Evolutionary conservation across 495 filamentous ascomycete species (phyloP).

Genomic region (Aspergillus homomorphus): DNA sequence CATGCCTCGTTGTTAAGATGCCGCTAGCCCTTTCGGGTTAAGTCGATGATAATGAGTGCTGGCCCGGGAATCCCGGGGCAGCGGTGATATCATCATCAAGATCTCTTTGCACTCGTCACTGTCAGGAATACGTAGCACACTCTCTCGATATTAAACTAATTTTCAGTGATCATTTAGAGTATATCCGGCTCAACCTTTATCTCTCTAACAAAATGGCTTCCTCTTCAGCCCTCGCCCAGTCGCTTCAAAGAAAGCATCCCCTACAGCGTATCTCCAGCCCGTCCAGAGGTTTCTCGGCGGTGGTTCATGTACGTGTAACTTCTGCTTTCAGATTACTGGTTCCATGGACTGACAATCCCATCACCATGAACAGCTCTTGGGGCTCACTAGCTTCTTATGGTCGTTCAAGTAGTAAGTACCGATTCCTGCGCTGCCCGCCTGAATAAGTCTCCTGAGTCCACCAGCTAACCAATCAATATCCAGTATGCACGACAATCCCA

Average conservation of each 20-base stretch:
- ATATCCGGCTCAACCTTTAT: background rate
- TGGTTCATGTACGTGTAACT: slow-evolving; percentile 58
- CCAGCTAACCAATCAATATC: background rate
- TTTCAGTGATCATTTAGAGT: too few species aligned
- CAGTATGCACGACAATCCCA: slow-evolving; percentile 47
- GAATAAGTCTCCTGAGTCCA: slow-evolving; percentile 8
- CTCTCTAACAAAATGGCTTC: slow-evolving; percentile 8
- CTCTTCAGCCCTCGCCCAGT: slow-evolving; percentile 17
- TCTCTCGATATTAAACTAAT: too few species aligned
- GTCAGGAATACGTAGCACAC: too few species aligned
- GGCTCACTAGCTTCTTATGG: slow-evolving; percentile 64
- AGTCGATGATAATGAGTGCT: background rate
- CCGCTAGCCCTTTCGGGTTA: background rate
- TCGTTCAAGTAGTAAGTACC: slow-evolving; percentile 61
- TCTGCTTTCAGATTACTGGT: background rate
- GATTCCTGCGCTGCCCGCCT: background rate
- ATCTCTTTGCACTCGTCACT: too few species aligned
- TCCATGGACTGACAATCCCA: slow-evolving; percentile 17
- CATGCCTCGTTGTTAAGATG: too few species aligned
- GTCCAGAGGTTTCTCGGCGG: slow-evolving; percentile 62
- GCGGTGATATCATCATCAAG: background rate
- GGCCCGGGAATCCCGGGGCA: background rate
- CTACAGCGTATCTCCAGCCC: slow-evolving; percentile 72
- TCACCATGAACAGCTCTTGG: slow-evolving; percentile 42
- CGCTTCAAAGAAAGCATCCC: slow-evolving; percentile 53